These are phyloP conservation scores for Quaeritorhiza haematococci DNA, from an alignment of 371 early-diverging fungal genomes.

Conservation along the genomic window DNA sequence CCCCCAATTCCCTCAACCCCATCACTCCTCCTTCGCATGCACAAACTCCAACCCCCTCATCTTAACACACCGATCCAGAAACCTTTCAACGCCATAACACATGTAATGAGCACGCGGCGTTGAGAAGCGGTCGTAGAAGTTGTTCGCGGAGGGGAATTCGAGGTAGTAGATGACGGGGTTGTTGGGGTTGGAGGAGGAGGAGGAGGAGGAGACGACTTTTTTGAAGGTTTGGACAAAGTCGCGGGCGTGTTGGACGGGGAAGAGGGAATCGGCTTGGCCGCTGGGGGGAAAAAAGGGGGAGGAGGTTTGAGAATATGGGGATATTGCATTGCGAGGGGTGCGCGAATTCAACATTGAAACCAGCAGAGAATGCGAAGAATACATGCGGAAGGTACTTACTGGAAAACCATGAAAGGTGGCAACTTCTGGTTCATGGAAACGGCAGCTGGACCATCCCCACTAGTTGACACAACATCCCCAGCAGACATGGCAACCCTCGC, in stretches of 20 bases:
- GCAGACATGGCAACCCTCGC: background rate
- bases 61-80: too few species aligned
- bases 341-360: too few species aligned
- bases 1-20: too few species aligned
- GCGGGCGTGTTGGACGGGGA: slow-evolving; percentile 22
- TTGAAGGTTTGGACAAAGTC: slow-evolving; percentile 26
- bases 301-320: too few species aligned
- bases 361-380: background rate
- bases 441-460: slow-evolving; percentile 4
- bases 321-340: too few species aligned
- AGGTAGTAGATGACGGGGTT: slow-evolving; percentile 19
- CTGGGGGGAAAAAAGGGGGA: background rate
- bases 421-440: too few species aligned
- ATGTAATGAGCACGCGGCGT: slow-evolving; percentile 22
- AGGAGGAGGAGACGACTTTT: slow-evolving; percentile 19
- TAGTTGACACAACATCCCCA: background rate
- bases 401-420: slow-evolving; percentile 26
- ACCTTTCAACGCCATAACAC: slow-evolving; percentile 28
- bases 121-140: slow-evolving; percentile 20
- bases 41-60: too few species aligned
- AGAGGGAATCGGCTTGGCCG: slow-evolving; percentile 24
- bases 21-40: too few species aligned
- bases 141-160: slow-evolving; percentile 30
- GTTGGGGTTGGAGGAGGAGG: too few species aligned
- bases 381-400: slow-evolving; percentile 8